A percentile compares a stretch with the other conserved stretches of the same genome.
phyloP scores from a whole-genome alignment of 306 rosid genomes.

The Cicer bijugum region DNA sequence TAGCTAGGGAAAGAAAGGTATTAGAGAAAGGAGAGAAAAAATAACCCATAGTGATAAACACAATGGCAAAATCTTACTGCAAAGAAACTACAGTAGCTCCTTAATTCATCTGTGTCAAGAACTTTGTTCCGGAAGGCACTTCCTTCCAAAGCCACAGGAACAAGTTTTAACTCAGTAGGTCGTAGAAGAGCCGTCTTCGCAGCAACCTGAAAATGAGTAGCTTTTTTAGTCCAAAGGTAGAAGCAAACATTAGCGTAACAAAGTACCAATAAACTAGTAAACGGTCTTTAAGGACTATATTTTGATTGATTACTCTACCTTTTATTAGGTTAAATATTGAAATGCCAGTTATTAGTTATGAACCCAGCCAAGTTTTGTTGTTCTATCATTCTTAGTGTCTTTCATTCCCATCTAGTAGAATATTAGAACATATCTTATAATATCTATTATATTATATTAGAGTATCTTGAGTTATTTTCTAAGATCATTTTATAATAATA shows the following conservation, averaged over 20 bases:
- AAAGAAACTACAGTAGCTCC: slow-evolving; percentile 84
- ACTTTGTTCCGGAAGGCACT: slow-evolving; percentile 87
- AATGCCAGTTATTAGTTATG: slow-evolving; percentile 21
- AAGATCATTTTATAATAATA: too few species aligned
- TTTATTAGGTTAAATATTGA: slow-evolving; percentile 14
- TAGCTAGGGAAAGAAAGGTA: neutral
- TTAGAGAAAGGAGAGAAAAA: slow-evolving; percentile 10
- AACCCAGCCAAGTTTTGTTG: too few species aligned
- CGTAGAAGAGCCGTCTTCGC: slow-evolving; percentile 88
- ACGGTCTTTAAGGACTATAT: neutral
- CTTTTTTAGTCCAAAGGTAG: slow-evolving; percentile 38
- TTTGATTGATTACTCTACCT: slow-evolving; percentile 8
- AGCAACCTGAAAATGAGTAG: slow-evolving; percentile 71
- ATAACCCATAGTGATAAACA: neutral
- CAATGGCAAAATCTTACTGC: slow-evolving; percentile 64
- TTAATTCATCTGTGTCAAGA: slow-evolving; percentile 85
- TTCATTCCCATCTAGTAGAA: too few species aligned
- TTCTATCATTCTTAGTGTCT: too few species aligned
- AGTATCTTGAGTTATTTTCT: too few species aligned
- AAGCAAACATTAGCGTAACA: slow-evolving; percentile 26
- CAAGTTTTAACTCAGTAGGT: slow-evolving; percentile 88
- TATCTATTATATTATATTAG: too few species aligned
- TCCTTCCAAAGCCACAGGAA: slow-evolving; percentile 91
- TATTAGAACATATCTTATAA: too few species aligned
- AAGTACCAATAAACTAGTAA: slow-evolving; percentile 29